Conservation (phyloP, 768 basidiomycete species). For the Boletus rufocinnamomeus region DNA sequence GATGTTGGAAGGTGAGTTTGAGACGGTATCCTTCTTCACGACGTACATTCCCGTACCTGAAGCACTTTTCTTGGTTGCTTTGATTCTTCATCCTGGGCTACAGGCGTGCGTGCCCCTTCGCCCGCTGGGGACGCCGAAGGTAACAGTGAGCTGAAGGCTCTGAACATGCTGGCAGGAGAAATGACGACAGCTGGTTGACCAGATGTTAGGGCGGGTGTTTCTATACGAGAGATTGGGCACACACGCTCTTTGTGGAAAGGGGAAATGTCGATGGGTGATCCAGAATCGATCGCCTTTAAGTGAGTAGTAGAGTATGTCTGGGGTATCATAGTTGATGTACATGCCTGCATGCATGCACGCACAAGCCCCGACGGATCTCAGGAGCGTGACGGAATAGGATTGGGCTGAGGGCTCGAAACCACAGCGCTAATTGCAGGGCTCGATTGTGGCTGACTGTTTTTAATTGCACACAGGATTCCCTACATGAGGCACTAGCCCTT, state of each 20-base stretch:
- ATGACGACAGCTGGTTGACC: too few relatives aligned
- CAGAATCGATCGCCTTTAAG: background rate
- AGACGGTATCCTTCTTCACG: too few relatives aligned
- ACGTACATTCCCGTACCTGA: too few relatives aligned
- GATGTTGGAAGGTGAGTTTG: too few relatives aligned
- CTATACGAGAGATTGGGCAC: too few relatives aligned
- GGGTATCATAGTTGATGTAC: background rate
- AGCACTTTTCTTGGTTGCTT: too few relatives aligned
- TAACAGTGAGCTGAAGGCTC: too few relatives aligned
- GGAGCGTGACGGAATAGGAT: background rate
- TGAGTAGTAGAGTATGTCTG: background rate
- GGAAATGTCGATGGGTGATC: background rate
- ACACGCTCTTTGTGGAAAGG: background rate
- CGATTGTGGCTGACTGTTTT: background rate
- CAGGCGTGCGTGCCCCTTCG: too few relatives aligned
- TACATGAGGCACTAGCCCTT: background rate
- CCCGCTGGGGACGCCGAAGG: too few relatives aligned
- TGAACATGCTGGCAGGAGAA: too few relatives aligned
- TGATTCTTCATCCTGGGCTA: too few relatives aligned
- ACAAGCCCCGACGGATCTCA: background rate
- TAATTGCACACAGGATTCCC: background rate
- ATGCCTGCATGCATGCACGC: background rate
- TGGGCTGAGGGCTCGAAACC: constrained; percentile 2
- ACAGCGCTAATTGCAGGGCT: background rate
- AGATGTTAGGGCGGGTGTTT: too few relatives aligned